Base-by-base conservation (phyloP, 148 eudicot genomes). In the Beta vulgaris region DNA sequence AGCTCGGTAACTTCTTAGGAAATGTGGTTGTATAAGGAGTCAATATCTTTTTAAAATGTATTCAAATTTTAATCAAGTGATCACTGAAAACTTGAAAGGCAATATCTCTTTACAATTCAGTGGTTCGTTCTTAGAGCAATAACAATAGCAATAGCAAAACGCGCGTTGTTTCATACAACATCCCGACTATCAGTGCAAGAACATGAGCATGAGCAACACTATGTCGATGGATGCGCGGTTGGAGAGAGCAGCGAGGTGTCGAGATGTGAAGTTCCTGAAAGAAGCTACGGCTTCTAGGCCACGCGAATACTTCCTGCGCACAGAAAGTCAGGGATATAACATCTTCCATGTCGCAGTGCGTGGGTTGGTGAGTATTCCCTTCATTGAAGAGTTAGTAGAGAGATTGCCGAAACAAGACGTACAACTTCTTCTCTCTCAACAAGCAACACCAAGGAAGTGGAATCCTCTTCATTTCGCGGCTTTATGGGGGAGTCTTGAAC, bases 391-490 rank as follows among this genome's bases (percentile, higher is more conserved):
- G 18, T 16, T n/a, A 0, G 26, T 29, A 10, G 12, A 63, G 15
- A 37, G 25, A 13, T 31, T 75, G 15, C 51, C 72, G 7, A 11
- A 8, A 0, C 18, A 16, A n/a, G 43, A 51, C 4, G 43, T 36
- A 13, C 35, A 36, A 31, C 12, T 0, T 6, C 72, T 53, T 19
- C 28, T 76, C 21, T 76, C 35, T 18, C 72, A 76, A n/a, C 60
- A 18, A 15, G 35, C 25, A 28, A 32, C 9, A 0, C 2, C 4
- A 28, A 1, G 34, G 37, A 23, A 26, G 14, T 34, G n/a, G 15
- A 76, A 68, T 54, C 72, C 78, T 26, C 73, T 76, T 8, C 78
- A 76, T 40, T 8, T 42, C 0, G 72, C 54, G 0, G 78, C 72
- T 14, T 10, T 37, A 2, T 25, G 32, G 39, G 62, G 64, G 5